Percentiles rank a stretch among this genome's conserved stretches.
Evolutionary conservation across 2,329 filamentous ascomycete species (phyloP).

Genomic region (Rosellinia necatrix): DNA sequence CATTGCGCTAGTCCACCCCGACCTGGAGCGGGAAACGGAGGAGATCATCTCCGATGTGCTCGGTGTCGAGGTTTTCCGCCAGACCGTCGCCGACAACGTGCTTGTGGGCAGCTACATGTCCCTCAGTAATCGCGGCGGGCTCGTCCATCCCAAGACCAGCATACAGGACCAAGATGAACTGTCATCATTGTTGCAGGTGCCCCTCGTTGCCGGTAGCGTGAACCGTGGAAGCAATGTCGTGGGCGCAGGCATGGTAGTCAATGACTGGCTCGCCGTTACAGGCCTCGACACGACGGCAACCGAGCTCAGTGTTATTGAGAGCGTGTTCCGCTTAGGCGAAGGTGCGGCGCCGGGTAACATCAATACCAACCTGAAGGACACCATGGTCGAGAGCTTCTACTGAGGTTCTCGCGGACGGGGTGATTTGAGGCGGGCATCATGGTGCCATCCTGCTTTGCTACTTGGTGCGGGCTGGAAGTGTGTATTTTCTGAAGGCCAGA

Average conservation of each 20-base stretch:
- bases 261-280: constrained; percentile 96
- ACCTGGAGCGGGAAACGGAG: constrained; percentile 96
- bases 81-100: constrained; percentile 97
- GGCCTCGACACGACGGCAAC: constrained; percentile 96
- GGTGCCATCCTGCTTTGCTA: not conserved
- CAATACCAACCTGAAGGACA: constrained; percentile 89
- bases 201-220: constrained; percentile 89
- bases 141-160: constrained; percentile 95
- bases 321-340: constrained; percentile 92
- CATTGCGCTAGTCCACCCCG: constrained; percentile 93
- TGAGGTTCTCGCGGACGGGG: constrained; percentile 44
- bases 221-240: constrained; percentile 94
- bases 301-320: constrained; percentile 94
- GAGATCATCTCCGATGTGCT: constrained; percentile 97
- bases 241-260: constrained; percentile 95
- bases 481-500: not conserved
- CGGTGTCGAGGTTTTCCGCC: constrained; percentile 86
- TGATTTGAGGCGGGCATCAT: not conserved
- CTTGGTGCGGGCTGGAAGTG: not conserved
- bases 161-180: constrained; percentile 99
- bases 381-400: constrained; percentile 99
- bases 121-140: constrained; percentile 91
- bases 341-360: constrained; percentile 78
- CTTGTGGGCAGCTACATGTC: constrained; percentile 97
- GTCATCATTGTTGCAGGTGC: constrained; percentile 89